A percentile compares a stretch with the other conserved stretches of the same genome.
Conservation (phyloP, 108 stramenopile species). For the Fragilaria crotonensis region DNA sequence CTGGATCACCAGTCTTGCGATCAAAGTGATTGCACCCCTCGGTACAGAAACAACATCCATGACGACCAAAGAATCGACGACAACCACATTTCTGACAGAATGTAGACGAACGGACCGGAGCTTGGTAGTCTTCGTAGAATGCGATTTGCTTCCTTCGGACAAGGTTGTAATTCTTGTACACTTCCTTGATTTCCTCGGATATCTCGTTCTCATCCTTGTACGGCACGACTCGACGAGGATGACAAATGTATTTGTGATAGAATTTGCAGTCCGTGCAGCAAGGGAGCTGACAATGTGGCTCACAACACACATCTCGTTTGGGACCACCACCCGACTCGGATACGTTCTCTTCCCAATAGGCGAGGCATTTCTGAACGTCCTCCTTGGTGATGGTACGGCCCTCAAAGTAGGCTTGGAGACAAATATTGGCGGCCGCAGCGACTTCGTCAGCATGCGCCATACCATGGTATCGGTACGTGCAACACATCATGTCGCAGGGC, state of each 20-base stretch:
- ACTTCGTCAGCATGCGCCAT: constrained; percentile 38
- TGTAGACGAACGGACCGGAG: constrained; percentile 30
- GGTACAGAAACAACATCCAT: constrained; percentile 38
- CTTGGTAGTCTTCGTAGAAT: constrained; percentile 28
- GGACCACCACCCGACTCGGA: constrained; percentile 28
- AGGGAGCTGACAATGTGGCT: constrained; percentile 28
- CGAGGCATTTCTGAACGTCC: constrained; percentile 40
- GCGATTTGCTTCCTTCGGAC: constrained; percentile 24
- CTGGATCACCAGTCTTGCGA: constrained; percentile 33
- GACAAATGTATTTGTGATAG: no score
- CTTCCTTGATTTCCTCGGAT: constrained; percentile 25
- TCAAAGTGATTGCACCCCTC: constrained; percentile 33
- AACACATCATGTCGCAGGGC: constrained; percentile 27
- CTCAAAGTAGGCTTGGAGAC: constrained; percentile 54
- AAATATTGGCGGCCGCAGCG: constrained; percentile 32
- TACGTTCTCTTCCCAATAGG: constrained; percentile 38
- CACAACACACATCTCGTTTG: constrained; percentile 41
- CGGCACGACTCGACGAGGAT: constrained; percentile 22
- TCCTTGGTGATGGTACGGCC: constrained; percentile 27
- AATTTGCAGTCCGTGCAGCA: constrained; percentile 9
- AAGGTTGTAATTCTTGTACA: constrained; percentile 23
- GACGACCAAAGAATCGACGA: constrained; percentile 39
- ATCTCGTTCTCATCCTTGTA: constrained; percentile 26
- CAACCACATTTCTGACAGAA: constrained; percentile 25
- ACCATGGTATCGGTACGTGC: constrained; percentile 33